These are phyloP conservation scores for Candida railenensis DNA, from an alignment of 805 yeast genomes.

Conservation along the genomic window DNA sequence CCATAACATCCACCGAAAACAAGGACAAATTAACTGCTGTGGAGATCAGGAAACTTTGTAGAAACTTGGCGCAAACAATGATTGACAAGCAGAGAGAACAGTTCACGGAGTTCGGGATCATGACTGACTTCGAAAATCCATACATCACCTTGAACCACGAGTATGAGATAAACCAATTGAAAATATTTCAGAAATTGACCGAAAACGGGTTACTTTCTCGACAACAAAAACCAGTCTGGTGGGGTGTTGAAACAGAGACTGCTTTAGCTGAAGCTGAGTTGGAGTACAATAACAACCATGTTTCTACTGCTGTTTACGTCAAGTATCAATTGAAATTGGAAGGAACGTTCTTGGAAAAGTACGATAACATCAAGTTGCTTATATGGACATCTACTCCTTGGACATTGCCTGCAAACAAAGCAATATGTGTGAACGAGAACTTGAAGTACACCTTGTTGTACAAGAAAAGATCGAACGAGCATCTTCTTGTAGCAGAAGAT, in stretches of 20 bases:
- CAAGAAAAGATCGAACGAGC: conserved; percentile 31
- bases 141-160: conserved; percentile 71
- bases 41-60: conserved; percentile 67
- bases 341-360: neutral
- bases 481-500: conserved; percentile 56
- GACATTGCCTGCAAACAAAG: conserved; percentile 89
- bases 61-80: conserved; percentile 66
- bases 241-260: conserved; percentile 93
- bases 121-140: conserved; percentile 77
- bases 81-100: conserved; percentile 60
- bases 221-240: conserved; percentile 92
- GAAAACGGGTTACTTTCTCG: conserved; percentile 69
- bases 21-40: conserved; percentile 30
- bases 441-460: conserved; percentile 54
- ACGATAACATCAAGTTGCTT: conserved; percentile 27
- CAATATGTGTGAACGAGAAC: conserved; percentile 67
- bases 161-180: conserved; percentile 75
- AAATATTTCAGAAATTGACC: conserved; percentile 65
- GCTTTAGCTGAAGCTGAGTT: conserved; percentile 97
- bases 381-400: conserved; percentile 99
- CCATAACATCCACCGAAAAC: conserved; percentile 44
- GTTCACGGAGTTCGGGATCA: conserved; percentile 70
- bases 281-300: conserved; percentile 75
- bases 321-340: conserved; percentile 50
- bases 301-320: conserved; percentile 65